Evolutionary conservation across 495 filamentous ascomycete species (phyloP).

Genomic region (Daldinia concentrica): DNA sequence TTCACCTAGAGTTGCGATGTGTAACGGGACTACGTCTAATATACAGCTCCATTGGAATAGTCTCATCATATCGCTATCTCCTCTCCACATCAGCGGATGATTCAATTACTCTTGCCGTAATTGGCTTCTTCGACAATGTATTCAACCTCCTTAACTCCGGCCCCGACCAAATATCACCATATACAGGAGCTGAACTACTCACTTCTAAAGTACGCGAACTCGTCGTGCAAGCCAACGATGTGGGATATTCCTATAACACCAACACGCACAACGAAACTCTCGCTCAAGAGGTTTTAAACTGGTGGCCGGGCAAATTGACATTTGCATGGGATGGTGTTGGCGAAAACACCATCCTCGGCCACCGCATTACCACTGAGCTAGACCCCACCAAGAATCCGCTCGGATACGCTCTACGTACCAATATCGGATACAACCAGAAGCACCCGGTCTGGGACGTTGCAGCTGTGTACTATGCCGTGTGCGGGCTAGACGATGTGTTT

Average conservation of each 20-base stretch:
- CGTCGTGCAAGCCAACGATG: slow-evolving; percentile 45
- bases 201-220: slow-evolving; percentile 53
- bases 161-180: slow-evolving; percentile 39
- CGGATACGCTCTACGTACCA: slow-evolving; percentile 39
- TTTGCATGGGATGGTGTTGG: slow-evolving; percentile 45
- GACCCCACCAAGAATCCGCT: slow-evolving; percentile 43
- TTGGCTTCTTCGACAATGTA: slow-evolving; percentile 47
- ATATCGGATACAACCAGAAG: slow-evolving; percentile 72
- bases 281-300: slow-evolving; percentile 40
- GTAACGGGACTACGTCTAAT: slow-evolving; percentile 6
- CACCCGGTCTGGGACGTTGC: slow-evolving; percentile 73
- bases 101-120: slow-evolving; percentile 43
- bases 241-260: slow-evolving; percentile 43
- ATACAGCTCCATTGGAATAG: slow-evolving; percentile 8
- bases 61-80: slow-evolving; percentile 48
- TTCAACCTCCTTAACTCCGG: slow-evolving; percentile 43
- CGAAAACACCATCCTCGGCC: slow-evolving; percentile 38
- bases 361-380: slow-evolving; percentile 40
- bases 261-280: slow-evolving; percentile 32
- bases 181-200: slow-evolving; percentile 56
- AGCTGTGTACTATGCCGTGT: slow-evolving; percentile 58
- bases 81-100: slow-evolving; percentile 49
- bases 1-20: not conserved
- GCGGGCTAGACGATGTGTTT: slow-evolving; percentile 45
- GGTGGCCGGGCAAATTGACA: slow-evolving; percentile 43